Conservation (phyloP, 2,329 filamentous ascomycete genomes). For the Phyllosticta citribraziliensis region DNA sequence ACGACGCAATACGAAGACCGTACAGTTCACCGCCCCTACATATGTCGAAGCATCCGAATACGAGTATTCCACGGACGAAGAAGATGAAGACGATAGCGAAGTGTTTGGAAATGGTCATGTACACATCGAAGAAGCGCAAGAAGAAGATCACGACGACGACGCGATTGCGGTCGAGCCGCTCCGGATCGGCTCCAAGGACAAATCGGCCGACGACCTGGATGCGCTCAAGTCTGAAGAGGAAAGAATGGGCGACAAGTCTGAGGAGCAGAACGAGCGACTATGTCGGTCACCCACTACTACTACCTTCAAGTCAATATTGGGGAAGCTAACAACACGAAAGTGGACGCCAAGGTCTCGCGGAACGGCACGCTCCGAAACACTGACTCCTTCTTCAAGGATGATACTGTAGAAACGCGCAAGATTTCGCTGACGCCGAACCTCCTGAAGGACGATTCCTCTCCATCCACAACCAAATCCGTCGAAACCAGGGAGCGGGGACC, state of each 20-base stretch:
- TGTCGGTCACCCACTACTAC: slow-evolving; percentile 34
- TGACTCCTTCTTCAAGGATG: slow-evolving; percentile 96
- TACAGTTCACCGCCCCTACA: slow-evolving; percentile 74
- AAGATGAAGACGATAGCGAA: slow-evolving; percentile 37
- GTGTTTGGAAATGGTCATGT: slow-evolving; percentile 27
- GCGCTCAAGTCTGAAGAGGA: slow-evolving; percentile 31
- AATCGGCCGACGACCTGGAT: slow-evolving; percentile 13
- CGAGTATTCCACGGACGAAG: slow-evolving; percentile 70
- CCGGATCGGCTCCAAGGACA: slow-evolving; percentile 25
- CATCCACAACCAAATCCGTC: slow-evolving; percentile 22
- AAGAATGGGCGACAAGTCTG: slow-evolving; percentile 30
- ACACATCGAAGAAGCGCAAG: slow-evolving; percentile 19
- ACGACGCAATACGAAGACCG: slow-evolving; percentile 71
- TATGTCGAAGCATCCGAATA: slow-evolving; percentile 82
- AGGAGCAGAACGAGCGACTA: slow-evolving; percentile 50
- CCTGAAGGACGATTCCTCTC: slow-evolving; percentile 63
- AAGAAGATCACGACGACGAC: slow-evolving; percentile 27
- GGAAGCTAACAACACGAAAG: slow-evolving; percentile 2
- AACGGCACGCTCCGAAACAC: slow-evolving; percentile 85
- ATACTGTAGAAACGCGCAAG: slow-evolving; percentile 90
- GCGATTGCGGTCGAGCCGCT: slow-evolving; percentile 25
- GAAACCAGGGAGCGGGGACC: slow-evolving; percentile 41
- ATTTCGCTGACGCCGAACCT: slow-evolving; percentile 93
- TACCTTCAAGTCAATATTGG: not conserved
- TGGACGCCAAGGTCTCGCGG: slow-evolving; percentile 45